Evolutionary conservation across 352 stramenopile genomes (phyloP), one percentile per base, ranked within the genome.

Genomic region (Pythium aquatile): DNA sequence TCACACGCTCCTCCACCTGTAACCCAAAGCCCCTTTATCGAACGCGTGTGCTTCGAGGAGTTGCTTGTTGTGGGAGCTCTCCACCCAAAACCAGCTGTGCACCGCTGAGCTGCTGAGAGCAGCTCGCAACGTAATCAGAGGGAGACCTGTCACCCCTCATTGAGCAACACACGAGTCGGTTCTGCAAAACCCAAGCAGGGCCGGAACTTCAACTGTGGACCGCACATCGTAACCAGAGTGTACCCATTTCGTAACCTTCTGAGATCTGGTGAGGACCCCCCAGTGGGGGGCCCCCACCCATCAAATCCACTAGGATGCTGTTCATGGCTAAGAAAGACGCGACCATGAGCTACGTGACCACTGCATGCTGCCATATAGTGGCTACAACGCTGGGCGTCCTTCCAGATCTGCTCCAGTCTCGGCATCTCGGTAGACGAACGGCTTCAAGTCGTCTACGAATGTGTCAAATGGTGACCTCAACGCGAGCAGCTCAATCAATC

Each of bases 141-240:
- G 16, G 10, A 6, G 8, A 30, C 44, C 44, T 28, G 7, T 28
- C 44, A 29, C 7, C 24, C 46, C 46, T 53, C 20, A 53, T 53
- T 33, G 11, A 33, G 46, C 46, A 53, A 53, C 46, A 46, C 17
- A 1, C 39, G 16, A 46, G 5, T n/a, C 44, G 24, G 29, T n/a
- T 33, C 11, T 53, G 20, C 20, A 7, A 28, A 56, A 26, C 17
- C 10, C 17, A 24, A 29, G 17, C 35, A 51, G 20, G 10, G 35
- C 33, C 44, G 33, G 47, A 68, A 68, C 61, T 68, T 68, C 61
- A 68, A 68, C 54, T 39, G 33, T 47, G 49, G 61, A 44, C 28
- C n/a, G 30, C 28, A 7, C 5, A 53, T 53, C 46, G 46, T 65
- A 56, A 57, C 58, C 35, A 30, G n/a, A 14, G 26, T 39, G 42